phyloP scores from a whole-genome alignment of 2,329 filamentous ascomycete species.

The Cadophora gregata region DNA sequence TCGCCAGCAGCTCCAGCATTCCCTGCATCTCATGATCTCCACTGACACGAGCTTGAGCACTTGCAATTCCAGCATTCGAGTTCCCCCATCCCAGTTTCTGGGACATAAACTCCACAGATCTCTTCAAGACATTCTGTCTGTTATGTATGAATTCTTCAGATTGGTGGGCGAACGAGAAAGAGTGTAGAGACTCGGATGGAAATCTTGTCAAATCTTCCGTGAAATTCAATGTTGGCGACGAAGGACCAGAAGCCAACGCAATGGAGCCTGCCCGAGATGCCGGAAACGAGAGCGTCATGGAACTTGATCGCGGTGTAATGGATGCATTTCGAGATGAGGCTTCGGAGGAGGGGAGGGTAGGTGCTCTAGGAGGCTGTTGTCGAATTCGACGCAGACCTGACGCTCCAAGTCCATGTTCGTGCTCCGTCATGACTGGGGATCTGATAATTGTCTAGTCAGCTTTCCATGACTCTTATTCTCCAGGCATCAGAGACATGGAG shows the following conservation, averaged over 20 bases:
- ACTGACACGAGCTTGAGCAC: conserved; percentile 79
- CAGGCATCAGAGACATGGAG: conserved; percentile 31
- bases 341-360: conserved; percentile 69
- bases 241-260: conserved; percentile 57
- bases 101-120: conserved; percentile 91
- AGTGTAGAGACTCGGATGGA: conserved; percentile 94
- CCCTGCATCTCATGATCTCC: conserved; percentile 88
- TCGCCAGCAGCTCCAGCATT: conserved; percentile 86
- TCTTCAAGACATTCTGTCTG: conserved; percentile 89
- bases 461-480: conserved; percentile 23
- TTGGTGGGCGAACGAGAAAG: conserved; percentile 96
- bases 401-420: conserved; percentile 84
- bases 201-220: conserved; percentile 91
- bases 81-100: conserved; percentile 82
- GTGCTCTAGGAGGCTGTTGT: conserved; percentile 74
- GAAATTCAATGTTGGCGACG: conserved; percentile 73
- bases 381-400: conserved; percentile 93
- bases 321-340: conserved; percentile 67
- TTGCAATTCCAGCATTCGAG: conserved; percentile 76
- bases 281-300: conserved; percentile 71
- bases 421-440: conserved; percentile 81
- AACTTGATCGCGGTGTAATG: conserved; percentile 68
- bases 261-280: conserved; percentile 46
- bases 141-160: conserved; percentile 91
- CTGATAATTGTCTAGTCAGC: conserved; percentile 53